Base-by-base conservation (phyloP, 2,329 filamentous ascomycete genomes). In the Fusarium sp. region DNA sequence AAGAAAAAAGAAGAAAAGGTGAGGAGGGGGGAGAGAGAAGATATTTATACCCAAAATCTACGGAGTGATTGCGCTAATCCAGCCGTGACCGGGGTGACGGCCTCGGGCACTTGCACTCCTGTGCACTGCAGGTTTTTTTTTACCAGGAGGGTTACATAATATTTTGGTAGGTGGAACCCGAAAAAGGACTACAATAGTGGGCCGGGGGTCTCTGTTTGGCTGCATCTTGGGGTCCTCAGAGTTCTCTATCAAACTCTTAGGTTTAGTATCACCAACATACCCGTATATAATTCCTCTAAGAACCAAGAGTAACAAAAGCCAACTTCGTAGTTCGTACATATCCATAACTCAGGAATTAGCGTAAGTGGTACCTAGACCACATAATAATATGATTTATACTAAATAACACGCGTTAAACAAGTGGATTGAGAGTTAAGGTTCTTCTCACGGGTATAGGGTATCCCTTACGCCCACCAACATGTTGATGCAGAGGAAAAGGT, bases 11-110 rank as follows among this genome's bases (percentile, higher is more conserved):
- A 31, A 0, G 3, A 0, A 66, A 55, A 55, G 48, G 42, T 20
- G 15, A 50, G 42, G 37, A 35, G 35, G 21, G 58, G 42, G 42
- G 35, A 39, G 20, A 36, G 43, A 57, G 27, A 39, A 14, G 31
- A 31, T 63, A 35, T 63, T 63, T 63, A 63, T 63, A 63, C 35
- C 35, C 29, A n/a, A 37, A 37, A 10, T 55, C 33, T 31, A 10
- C 33, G 6, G 20, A 57, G 31, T 62, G 27, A 63, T 27, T 25
- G 27, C 58, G 50, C 59, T 63, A 56, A 27, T 23, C 23, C 15
- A 1, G 13, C 35, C 15, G 27, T 29, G 37, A 49, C 31, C 36
- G 20, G 59, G n/a, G n/a, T 41, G 27, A 20, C 11, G 8, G 47
- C 37, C n/a, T 37, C 23, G 35, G 18, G 20, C 11, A 9, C 14